Base-by-base conservation (phyloP, 306 rosid species). In the Pyrus communis region DNA sequence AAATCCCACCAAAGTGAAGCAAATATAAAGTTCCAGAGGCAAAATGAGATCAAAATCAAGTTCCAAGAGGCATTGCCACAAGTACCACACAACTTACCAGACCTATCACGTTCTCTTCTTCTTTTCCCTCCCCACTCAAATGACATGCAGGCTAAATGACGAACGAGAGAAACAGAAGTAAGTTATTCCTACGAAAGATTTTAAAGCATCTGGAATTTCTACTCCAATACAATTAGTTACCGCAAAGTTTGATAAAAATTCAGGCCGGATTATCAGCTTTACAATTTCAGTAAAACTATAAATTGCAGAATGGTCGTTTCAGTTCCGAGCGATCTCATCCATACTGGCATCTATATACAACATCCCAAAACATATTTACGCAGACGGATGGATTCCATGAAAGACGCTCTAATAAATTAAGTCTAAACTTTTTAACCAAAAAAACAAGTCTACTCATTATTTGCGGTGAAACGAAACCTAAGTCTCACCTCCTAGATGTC, bases 311-410 rank as follows among this genome's bases (percentile, higher is more conserved):
- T 3, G 5, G 38, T 7, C 19, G 35, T 27, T 43, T 17, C 51
- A 21, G 5, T 18, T 21, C 71, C 43, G 42, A 10, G 51, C 65
- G 62, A 62, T 15, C 80, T 69, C 74, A 64, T 74, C 35, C 85
- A 23, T 69, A 58, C 76, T 75, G 73, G 82, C 81, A 63, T 63
- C 69, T 81, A 87, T 84, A 63, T 85, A 85, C 87, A 85, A 49
- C n/a, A 60, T 80, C 75, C 74, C 74, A 78, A 75, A 82, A 66
- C 73, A 82, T 75, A 75, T 82, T 79, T 71, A 83, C 67, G 43
- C 79, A 75, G 30, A 76, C 73, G 61, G 61, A 75, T 59, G 68
- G 79, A 63, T 70, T 57, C 70, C 64, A 64, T 25, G 17, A 28
- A 62, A 43, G 80, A 49, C 38, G 46, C 76, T 81, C 57, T 27